Percentiles rank a stretch among this genome's conserved stretches.
Conservation (phyloP, 1,139 yeast genomes). For the Protomyces lactucae-debilis region DNA sequence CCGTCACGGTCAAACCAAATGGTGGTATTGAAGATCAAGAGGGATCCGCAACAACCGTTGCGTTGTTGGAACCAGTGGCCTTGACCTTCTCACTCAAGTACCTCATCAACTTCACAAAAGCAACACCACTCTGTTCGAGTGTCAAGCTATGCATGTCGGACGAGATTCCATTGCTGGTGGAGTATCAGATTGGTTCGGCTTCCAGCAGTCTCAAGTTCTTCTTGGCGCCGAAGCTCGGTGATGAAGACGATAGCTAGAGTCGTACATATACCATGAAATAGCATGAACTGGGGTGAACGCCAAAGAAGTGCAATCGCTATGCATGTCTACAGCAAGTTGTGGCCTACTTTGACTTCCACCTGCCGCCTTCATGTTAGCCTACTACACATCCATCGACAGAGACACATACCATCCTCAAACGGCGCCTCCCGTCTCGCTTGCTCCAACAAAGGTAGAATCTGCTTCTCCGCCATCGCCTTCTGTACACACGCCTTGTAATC, state of each 20-base stretch:
- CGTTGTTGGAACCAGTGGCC: slow-evolving; percentile 80
- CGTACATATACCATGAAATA: background rate
- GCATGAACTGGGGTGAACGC: background rate
- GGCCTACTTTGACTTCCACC: background rate
- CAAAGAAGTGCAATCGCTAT: background rate
- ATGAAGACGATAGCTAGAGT: slow-evolving; percentile 51
- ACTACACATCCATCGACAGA: background rate
- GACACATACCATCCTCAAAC: slow-evolving; percentile 14
- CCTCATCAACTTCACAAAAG: slow-evolving; percentile 84
- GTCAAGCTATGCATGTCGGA: slow-evolving; percentile 84
- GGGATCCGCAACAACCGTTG: slow-evolving; percentile 66
- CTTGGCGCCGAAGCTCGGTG: slow-evolving; percentile 96
- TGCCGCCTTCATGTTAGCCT: background rate
- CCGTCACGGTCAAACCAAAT: slow-evolving; percentile 72
- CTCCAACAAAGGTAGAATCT: slow-evolving; percentile 25
- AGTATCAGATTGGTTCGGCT: slow-evolving; percentile 57
- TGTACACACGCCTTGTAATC: slow-evolving; percentile 29
- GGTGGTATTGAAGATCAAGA: slow-evolving; percentile 65
- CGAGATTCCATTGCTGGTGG: slow-evolving; percentile 90
- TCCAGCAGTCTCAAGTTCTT: slow-evolving; percentile 85
- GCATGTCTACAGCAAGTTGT: background rate
- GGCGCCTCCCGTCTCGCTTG: slow-evolving; percentile 28
- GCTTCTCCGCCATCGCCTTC: slow-evolving; percentile 25
- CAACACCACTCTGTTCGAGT: slow-evolving; percentile 67
- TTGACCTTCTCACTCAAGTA: slow-evolving; percentile 89